Percentiles rank a stretch among this genome's conserved stretches.
phyloP scores from a whole-genome alignment of 441 rosid genomes.

The Corymbia citriodora region DNA sequence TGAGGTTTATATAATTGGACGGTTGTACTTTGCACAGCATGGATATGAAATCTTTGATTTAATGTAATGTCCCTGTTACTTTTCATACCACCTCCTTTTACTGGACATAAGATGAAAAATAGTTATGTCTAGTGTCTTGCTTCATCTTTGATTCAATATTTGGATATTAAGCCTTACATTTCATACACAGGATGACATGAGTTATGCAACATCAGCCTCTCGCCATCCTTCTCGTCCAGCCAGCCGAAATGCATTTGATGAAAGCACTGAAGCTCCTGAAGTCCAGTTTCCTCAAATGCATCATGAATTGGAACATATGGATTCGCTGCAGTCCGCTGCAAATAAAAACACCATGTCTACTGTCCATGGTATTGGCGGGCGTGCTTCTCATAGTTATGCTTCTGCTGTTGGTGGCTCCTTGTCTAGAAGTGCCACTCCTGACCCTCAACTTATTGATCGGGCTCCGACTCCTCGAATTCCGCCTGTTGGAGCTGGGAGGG shows the following conservation, averaged over 20 bases:
- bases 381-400: conserved; percentile 51
- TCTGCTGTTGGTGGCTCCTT: conserved; percentile 54
- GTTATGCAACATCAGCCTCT: conserved; percentile 26
- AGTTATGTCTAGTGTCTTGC: not conserved
- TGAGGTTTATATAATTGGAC: not conserved
- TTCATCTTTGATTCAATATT: not conserved
- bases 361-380: conserved; percentile 26
- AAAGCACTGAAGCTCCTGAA: conserved; percentile 35
- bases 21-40: not conserved
- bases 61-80: not conserved
- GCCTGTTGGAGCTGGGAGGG: conserved; percentile 50
- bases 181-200: conserved; percentile 49
- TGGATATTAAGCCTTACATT: conserved; percentile 5
- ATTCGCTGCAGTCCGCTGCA: conserved; percentile 24
- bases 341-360: conserved; percentile 21
- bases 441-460: conserved; percentile 50
- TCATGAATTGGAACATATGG: conserved; percentile 27
- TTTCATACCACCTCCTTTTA: not conserved
- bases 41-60: not conserved
- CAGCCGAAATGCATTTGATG: conserved; percentile 50
- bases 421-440: conserved; percentile 68
- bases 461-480: conserved; percentile 59
- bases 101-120: not conserved
- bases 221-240: conserved; percentile 58
- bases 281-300: conserved; percentile 36